Evolutionary conservation across 495 filamentous ascomycete genomes (phyloP).

Genomic region (Penicillium bovifimosum): DNA sequence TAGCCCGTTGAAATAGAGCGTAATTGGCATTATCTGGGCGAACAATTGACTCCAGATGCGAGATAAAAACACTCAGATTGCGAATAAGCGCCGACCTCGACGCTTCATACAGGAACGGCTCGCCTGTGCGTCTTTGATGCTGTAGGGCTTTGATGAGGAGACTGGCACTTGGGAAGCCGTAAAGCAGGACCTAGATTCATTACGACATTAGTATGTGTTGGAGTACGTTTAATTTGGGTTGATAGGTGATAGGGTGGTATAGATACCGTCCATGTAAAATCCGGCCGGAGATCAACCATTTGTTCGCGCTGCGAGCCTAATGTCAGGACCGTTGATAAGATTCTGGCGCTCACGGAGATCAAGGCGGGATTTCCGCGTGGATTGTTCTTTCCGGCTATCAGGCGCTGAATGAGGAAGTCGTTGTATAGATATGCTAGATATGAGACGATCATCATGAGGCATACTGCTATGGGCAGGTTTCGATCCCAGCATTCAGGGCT

Average conservation of each 20-base stretch:
- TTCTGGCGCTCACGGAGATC: conserved; percentile 32
- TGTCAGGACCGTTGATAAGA: conserved; percentile 36
- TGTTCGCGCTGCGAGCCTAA: conserved; percentile 38
- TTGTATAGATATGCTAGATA: conserved; percentile 40
- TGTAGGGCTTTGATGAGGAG: conserved; percentile 41
- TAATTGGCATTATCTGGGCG: conserved; percentile 17
- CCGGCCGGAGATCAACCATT: conserved; percentile 23
- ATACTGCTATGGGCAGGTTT: conserved; percentile 15
- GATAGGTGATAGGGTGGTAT: not conserved
- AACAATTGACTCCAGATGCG: conserved; percentile 26
- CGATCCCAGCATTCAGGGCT: conserved; percentile 22
- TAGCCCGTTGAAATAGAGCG: conserved; percentile 25
- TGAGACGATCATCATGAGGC: conserved; percentile 30
- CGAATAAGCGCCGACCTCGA: conserved; percentile 53
- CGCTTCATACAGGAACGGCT: conserved; percentile 32
- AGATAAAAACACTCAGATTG: conserved; percentile 52
- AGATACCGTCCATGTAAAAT: conserved; percentile 24
- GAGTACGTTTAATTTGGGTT: no score
- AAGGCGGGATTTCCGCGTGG: conserved; percentile 27
- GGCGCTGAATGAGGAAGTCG: conserved; percentile 40
- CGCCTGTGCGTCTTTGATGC: conserved; percentile 37
- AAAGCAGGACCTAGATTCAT: conserved; percentile 28
- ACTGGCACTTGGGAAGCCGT: conserved; percentile 37
- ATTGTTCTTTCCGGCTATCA: conserved; percentile 35
- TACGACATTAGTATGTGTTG: no score